A percentile compares a stretch with the other conserved stretches of the same genome.
Evolutionary conservation across 2,329 filamentous ascomycete genomes (phyloP).

Genomic region (Myotisia sp.): DNA sequence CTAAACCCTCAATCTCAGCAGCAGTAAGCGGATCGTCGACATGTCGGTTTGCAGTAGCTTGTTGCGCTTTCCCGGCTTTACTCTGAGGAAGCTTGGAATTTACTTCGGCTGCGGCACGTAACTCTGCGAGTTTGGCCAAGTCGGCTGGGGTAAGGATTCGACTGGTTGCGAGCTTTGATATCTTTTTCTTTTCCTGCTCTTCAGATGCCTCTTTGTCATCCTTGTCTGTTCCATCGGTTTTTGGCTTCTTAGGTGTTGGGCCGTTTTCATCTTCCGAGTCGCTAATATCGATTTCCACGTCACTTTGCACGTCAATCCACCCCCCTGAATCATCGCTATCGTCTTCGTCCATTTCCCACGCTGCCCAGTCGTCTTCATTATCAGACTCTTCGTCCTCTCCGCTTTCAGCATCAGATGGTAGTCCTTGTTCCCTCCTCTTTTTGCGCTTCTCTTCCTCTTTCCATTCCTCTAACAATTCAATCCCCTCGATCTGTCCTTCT

Average conservation of each 20-base stretch:
- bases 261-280: slow-evolving; percentile 63
- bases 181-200: slow-evolving; percentile 17
- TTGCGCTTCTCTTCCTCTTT: slow-evolving; percentile 76
- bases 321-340: slow-evolving; percentile 62
- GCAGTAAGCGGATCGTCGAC: slow-evolving; percentile 81
- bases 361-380: slow-evolving; percentile 42
- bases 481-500: slow-evolving; percentile 69
- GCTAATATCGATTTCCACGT: slow-evolving; percentile 60
- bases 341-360: slow-evolving; percentile 48
- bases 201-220: slow-evolving; percentile 24
- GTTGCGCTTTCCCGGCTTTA: slow-evolving; percentile 25
- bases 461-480: slow-evolving; percentile 83
- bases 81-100: slow-evolving; percentile 43
- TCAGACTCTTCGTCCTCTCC: slow-evolving; percentile 49
- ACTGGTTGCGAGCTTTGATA: slow-evolving; percentile 70
- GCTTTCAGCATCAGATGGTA: slow-evolving; percentile 46
- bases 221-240: slow-evolving; percentile 29
- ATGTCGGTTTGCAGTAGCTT: slow-evolving; percentile 44
- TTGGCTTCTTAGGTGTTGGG: slow-evolving; percentile 48
- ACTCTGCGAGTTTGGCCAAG: slow-evolving; percentile 82
- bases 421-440: slow-evolving; percentile 54
- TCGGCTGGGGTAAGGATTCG: slow-evolving; percentile 91
- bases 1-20: slow-evolving; percentile 77
- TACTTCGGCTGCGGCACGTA: slow-evolving; percentile 59
- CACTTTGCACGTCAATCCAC: slow-evolving; percentile 82